Base-by-base conservation (phyloP, 805 yeast species). In the Candida andamanensis region DNA sequence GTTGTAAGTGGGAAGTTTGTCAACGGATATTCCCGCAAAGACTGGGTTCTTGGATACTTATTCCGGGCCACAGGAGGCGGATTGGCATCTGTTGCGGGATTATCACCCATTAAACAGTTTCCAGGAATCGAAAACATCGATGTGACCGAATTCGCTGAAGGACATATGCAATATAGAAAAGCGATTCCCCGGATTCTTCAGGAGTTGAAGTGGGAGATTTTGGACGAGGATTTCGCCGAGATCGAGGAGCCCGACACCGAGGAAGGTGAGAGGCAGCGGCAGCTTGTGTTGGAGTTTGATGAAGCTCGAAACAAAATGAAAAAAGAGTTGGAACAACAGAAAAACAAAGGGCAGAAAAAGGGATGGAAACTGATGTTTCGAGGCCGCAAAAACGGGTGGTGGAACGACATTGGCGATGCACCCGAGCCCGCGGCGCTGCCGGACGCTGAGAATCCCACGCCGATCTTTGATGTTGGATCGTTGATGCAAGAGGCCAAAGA, bases 31-130 rank as follows among this genome's bases (percentile, higher is more conserved):
- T 85, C 96, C 2, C 74, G 78, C 42, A 86, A 83, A 46, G 98
- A 92, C 62, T 92, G 98, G 98, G 82, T 92, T 43, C 67, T 92
- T 35, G 97, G 97, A 0, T 92, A 92, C 56, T 60, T 92, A 18
- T 92, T 90, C 61, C 71, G 98, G 44, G 98, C 97, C 2, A 87
- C 97, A 1, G 78, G 92, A 37, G 97, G 97, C 37, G 97, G 97
- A 0, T 66, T 92, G 27, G 80, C 83, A 47, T 73, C 85, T n/a
- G 92, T 92, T 26, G 87, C 90, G 4, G 98, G 98, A 0, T 66
- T 92, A 17, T 79, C 95, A 0, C 80, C 89, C 4, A 72, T 90
- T 22, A 80, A 76, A 26, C 49, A 50, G 14, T 60, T 76, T 14
- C 67, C 72, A 15, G 84, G 80, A 0, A 67, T 92, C 18, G 95